Conservation (phyloP, 352 stramenopile species). For the Phytophthora melonis region DNA sequence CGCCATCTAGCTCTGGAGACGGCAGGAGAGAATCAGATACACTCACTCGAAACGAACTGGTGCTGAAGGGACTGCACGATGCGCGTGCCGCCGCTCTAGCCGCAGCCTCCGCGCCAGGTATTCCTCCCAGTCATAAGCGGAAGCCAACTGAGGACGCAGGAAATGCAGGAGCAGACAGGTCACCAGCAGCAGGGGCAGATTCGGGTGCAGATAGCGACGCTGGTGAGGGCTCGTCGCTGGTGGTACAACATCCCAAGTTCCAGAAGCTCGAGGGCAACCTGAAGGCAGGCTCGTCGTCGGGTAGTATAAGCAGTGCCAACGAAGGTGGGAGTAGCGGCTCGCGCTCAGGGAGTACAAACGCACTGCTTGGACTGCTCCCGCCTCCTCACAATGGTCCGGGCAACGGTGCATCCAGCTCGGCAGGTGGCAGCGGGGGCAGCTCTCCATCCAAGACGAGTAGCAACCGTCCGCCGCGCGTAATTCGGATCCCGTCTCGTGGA, state of each 20-base stretch:
- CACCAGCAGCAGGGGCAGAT: slow-evolving; percentile 19
- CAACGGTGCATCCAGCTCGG: slow-evolving; percentile 26
- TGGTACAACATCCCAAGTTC: slow-evolving; percentile 57
- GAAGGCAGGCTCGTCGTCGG: slow-evolving; percentile 58
- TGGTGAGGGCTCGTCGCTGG: slow-evolving; percentile 33
- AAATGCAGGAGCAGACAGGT: slow-evolving; percentile 24
- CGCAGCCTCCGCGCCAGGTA: slow-evolving; percentile 15
- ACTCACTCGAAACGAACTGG: slow-evolving; percentile 62
- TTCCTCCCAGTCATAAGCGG: slow-evolving; percentile 55
- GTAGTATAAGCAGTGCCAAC: slow-evolving; percentile 51
- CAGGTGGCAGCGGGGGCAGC: slow-evolving; percentile 30
- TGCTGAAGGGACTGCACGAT: slow-evolving; percentile 65
- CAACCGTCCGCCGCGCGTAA: slow-evolving; percentile 51
- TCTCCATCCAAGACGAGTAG: slow-evolving; percentile 50
- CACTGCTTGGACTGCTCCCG: slow-evolving; percentile 46
- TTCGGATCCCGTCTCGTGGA: slow-evolving; percentile 56
- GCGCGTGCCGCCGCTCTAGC: slow-evolving; percentile 22
- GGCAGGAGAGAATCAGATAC: slow-evolving; percentile 49
- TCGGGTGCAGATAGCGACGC: slow-evolving; percentile 41
- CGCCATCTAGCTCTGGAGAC: slow-evolving; percentile 16
- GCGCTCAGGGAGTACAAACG: slow-evolving; percentile 48
- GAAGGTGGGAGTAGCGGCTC: slow-evolving; percentile 41
- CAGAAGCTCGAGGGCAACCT: slow-evolving; percentile 57
- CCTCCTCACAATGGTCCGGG: slow-evolving; percentile 44
- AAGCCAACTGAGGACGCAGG: slow-evolving; percentile 54